phyloP scores from a whole-genome alignment of 306 rosid genomes.

The Cicer bijugum region DNA sequence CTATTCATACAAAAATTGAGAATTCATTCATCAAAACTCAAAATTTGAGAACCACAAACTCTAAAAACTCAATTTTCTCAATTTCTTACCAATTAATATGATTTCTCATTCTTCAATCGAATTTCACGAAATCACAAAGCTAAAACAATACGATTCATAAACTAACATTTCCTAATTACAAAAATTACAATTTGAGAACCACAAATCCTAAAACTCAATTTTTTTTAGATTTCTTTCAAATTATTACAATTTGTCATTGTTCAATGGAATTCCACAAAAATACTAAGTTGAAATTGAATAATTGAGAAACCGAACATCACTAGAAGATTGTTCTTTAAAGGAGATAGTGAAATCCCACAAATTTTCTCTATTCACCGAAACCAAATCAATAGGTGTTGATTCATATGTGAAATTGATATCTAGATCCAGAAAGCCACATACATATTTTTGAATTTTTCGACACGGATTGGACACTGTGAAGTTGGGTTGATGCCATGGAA shows the following conservation, averaged over 20 bases:
- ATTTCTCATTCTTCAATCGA: neutral
- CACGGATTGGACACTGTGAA: slow-evolving; percentile 3
- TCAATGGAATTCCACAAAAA: neutral
- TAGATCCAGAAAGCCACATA: slow-evolving; percentile 41
- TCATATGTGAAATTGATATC: slow-evolving; percentile 26
- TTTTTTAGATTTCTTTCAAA: no score
- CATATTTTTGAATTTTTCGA: slow-evolving; percentile 59
- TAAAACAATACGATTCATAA: no score
- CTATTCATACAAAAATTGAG: no score
- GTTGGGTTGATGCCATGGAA: slow-evolving; percentile 56
- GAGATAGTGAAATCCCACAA: slow-evolving; percentile 58
- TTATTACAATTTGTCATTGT: neutral
- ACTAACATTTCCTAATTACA: no score
- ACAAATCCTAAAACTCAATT: slow-evolving; percentile 2
- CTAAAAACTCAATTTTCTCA: neutral
- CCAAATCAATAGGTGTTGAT: slow-evolving; percentile 51
- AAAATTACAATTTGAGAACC: neutral
- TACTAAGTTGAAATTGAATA: neutral
- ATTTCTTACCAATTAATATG: neutral
- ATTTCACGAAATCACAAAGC: neutral
- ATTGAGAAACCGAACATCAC: slow-evolving; percentile 47
- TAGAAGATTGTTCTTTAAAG: slow-evolving; percentile 60
- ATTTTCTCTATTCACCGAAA: slow-evolving; percentile 59
- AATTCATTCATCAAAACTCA: no score
- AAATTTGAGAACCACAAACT: neutral